Percentiles rank a stretch among this genome's conserved stretches.
Conservation (phyloP, 176 grass and related monocot species). For the Chrysopogon serrulatus region DNA sequence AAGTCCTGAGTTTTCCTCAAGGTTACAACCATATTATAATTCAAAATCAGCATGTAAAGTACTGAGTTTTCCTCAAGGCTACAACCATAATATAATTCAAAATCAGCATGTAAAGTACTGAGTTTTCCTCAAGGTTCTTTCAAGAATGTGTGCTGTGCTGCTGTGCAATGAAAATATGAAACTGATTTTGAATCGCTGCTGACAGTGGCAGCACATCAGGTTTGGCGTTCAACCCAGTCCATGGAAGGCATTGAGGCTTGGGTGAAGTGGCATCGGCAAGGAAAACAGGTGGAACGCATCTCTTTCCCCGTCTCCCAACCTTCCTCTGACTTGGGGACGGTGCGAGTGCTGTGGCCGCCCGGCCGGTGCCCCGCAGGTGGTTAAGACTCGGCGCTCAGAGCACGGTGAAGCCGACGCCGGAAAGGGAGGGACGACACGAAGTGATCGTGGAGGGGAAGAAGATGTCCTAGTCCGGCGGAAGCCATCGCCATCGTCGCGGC, state of each 20-base stretch:
- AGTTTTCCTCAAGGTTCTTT: background rate
- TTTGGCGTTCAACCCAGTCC: background rate
- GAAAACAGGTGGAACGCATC: background rate
- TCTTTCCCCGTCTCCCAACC: background rate
- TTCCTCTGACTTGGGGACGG: constrained; percentile 13
- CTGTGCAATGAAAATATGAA: background rate
- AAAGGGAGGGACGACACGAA: background rate
- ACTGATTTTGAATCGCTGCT: background rate
- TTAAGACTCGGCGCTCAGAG: background rate
- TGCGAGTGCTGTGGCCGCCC: constrained; percentile 30
- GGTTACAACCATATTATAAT: no score
- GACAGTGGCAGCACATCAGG: background rate
- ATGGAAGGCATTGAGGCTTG: background rate
- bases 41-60: background rate
- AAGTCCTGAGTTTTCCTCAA: background rate
- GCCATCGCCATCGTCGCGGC: background rate
- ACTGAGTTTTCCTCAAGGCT: background rate
- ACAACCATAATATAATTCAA: no score
- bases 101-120: background rate
- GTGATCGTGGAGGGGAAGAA: background rate
- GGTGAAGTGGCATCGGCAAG: background rate
- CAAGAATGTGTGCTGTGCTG: background rate
- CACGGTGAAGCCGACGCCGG: background rate
- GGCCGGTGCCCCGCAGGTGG: no score
- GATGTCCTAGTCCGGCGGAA: background rate